A percentile compares a stretch with the other conserved stretches of the same genome.
Conservation (phyloP, 1,284 basidiomycete species). For the Pterulicium gracile region DNA sequence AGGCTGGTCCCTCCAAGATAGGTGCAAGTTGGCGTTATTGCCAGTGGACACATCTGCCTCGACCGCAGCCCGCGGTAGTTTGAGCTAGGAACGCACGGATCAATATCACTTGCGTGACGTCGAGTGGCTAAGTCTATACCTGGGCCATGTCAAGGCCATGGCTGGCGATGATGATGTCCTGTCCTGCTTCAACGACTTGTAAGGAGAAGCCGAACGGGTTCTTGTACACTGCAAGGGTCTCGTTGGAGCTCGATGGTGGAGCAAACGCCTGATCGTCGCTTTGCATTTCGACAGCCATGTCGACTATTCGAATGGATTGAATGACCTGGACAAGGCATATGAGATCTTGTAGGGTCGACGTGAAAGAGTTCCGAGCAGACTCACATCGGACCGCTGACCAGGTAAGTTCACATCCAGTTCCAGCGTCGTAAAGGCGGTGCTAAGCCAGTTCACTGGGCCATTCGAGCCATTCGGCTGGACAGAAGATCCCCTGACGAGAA, state of each 20-base stretch:
- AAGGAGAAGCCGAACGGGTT: constrained; percentile 75
- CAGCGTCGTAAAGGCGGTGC: constrained; percentile 59
- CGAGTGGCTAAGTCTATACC: constrained; percentile 20
- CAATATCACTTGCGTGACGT: neutral
- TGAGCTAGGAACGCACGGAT: constrained; percentile 28
- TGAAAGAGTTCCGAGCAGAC: neutral
- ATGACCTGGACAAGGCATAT: constrained; percentile 40
- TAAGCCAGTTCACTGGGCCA: constrained; percentile 53
- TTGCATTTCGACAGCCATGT: constrained; percentile 47
- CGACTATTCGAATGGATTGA: constrained; percentile 51
- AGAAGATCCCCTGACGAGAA: constrained; percentile 48
- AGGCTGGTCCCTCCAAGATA: constrained; percentile 48
- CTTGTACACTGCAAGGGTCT: constrained; percentile 55
- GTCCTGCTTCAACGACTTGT: constrained; percentile 46
- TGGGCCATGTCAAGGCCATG: constrained; percentile 43
- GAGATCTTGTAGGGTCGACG: neutral
- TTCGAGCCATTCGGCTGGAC: constrained; percentile 48
- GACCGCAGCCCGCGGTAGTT: constrained; percentile 38
- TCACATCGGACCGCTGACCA: constrained; percentile 44
- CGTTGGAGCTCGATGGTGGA: constrained; percentile 47
- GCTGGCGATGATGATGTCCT: constrained; percentile 42
- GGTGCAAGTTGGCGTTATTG: constrained; percentile 44
- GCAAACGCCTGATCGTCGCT: constrained; percentile 43
- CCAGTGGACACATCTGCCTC: constrained; percentile 60
- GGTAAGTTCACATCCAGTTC: constrained; percentile 53